Evolutionary conservation across 495 filamentous ascomycete species (phyloP), one percentile per base, ranked within the genome.

Genomic region (Aspergillus sparsus): DNA sequence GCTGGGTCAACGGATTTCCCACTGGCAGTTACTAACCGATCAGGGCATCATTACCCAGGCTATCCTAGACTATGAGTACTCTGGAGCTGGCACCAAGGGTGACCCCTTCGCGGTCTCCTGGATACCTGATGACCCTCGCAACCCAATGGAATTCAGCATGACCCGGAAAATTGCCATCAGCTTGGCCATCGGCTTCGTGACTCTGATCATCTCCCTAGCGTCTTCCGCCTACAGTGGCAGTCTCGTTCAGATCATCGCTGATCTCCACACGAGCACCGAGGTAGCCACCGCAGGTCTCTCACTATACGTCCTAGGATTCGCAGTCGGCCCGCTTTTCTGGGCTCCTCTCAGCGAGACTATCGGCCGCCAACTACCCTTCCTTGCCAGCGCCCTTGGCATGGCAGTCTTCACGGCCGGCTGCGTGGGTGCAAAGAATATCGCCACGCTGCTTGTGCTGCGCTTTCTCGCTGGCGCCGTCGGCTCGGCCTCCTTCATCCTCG

Each of bases 391-490:
- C 58, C 62, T 75, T 15, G 73, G 70, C 6, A 68, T 87, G 47
- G 77, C 85, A 7, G 77, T 79, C 3, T 89, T 90, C 71, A 83
- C 79, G 53, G 83, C 82, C 39, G 86, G 78, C 8, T 80, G 79
- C 34, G 80, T 82, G 1, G 77, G 77, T 5, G 69, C 84, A 1
- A 73, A 78, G 46, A 87, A 87, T 61, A 84, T 88, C 33, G 60
- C 79, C 54, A 79, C 83, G 0, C 71, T 91, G 3, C 62, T 87
- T 37, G 77, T 89, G 59, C 77, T 89, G 15, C 84, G 88, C 27
- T 88, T 89, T 75, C 82, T 90, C 45, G 85, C 82, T 9, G 85
- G 88, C 15, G 77, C 83, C 5, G 86, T 87, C 68, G 88, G 88
- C 16, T 81, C 82, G 2, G 82, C 83, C 0, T 78, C 83, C n/a